A percentile compares a stretch with the other conserved stretches of the same genome.
These are phyloP conservation scores for Panicum hallii DNA, from an alignment of 202 grass and related monocot genomes.

Conservation along the genomic window DNA sequence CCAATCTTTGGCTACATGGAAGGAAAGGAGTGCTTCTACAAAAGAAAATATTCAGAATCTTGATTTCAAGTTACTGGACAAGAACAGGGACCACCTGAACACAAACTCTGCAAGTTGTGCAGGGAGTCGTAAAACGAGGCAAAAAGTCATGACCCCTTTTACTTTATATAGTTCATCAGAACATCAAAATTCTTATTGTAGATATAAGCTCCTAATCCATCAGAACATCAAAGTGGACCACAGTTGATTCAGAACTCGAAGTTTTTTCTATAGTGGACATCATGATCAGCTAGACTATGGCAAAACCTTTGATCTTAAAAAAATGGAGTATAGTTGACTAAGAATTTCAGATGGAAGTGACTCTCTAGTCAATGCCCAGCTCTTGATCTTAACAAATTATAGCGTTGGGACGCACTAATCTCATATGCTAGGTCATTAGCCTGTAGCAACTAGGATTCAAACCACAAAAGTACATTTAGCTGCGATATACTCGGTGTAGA, in stretches of 20 bases:
- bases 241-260: not conserved
- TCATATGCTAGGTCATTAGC: not conserved
- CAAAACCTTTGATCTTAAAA: not conserved
- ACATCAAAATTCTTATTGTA: not conserved
- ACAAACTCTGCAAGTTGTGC: not conserved
- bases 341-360: not conserved
- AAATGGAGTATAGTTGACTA: not conserved
- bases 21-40: not conserved
- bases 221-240: not conserved
- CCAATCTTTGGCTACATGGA: not conserved
- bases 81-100: slow-evolving; percentile 14
- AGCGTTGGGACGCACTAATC: not conserved
- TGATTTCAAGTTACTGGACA: slow-evolving; percentile 3
- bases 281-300: not conserved
- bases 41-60: not conserved
- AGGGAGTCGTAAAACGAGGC: not conserved
- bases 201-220: not conserved
- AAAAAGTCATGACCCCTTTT: not conserved
- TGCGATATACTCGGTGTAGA: not conserved
- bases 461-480: not conserved
- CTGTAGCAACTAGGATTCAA: not conserved
- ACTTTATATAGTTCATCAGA: not conserved
- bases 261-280: not conserved
- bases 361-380: not conserved
- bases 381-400: not conserved